These are phyloP conservation scores for Thalia dealbata DNA, from an alignment of 176 grass and related monocot species.

Conservation along the genomic window DNA sequence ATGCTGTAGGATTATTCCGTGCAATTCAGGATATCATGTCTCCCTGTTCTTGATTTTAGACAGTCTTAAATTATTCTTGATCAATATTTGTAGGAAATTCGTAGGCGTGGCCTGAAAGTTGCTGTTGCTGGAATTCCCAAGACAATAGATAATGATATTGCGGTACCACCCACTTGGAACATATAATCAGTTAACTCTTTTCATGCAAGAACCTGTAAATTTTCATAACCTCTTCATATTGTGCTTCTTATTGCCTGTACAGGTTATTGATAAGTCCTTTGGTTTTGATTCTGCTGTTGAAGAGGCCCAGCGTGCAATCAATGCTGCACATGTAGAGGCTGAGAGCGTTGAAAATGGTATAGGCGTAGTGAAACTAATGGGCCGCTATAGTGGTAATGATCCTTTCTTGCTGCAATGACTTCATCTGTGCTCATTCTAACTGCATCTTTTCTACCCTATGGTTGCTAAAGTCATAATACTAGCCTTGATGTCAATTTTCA, in stretches of 20 bases:
- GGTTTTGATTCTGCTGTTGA: slow-evolving; percentile 93
- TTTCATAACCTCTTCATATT: slow-evolving; percentile 15
- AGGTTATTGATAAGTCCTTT: slow-evolving; percentile 99
- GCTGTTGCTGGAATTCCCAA: slow-evolving; percentile 79
- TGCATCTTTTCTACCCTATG: neutral
- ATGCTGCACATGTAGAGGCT: slow-evolving; percentile 92
- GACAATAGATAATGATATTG: slow-evolving; percentile 99
- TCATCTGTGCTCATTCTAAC: neutral
- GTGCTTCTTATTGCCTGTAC: slow-evolving; percentile 7
- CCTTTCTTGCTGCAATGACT: slow-evolving; percentile 6
- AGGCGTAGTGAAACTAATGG: slow-evolving; percentile 92
- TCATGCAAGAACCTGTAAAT: neutral
- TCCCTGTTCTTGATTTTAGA: slow-evolving; percentile 8
- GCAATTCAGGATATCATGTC: neutral
- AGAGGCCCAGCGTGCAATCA: slow-evolving; percentile 82
- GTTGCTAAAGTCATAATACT: too few relatives aligned
- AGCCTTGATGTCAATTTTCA: too few relatives aligned
- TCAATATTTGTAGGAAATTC: slow-evolving; percentile 52
- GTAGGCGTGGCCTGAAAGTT: slow-evolving; percentile 63
- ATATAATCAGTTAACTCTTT: neutral
- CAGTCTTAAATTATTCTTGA: slow-evolving; percentile 5
- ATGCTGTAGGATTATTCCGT: too few relatives aligned
- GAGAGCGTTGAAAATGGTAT: slow-evolving; percentile 91
- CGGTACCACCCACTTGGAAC: slow-evolving; percentile 31
- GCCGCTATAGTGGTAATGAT: slow-evolving; percentile 77